Percentiles rank a stretch among this genome's conserved stretches.
phyloP scores from a whole-genome alignment of 257 asterid species.

The Euphrasia confusa region DNA sequence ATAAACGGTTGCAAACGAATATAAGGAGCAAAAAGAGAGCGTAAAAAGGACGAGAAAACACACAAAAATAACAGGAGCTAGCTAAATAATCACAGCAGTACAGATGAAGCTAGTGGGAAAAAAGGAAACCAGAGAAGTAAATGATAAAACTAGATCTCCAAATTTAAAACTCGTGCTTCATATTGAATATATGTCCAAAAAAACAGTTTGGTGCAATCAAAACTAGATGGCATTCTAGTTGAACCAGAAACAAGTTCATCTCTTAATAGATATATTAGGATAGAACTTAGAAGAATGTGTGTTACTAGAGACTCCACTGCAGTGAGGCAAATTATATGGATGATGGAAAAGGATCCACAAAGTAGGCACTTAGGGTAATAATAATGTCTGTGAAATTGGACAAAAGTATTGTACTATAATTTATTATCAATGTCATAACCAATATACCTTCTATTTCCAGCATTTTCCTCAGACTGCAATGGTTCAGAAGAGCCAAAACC shows the following conservation, averaged over 20 bases:
- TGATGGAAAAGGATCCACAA: not conserved
- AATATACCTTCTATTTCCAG: constrained; percentile 42
- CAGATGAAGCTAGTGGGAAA: no score
- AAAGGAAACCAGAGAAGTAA: no score
- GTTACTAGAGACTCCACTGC: not conserved
- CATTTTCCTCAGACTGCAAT: constrained; percentile 31
- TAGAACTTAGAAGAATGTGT: not conserved
- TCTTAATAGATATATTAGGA: not conserved
- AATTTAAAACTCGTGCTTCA: not conserved
- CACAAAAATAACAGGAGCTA: not conserved
- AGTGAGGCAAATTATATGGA: not conserved
- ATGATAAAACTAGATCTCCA: not conserved
- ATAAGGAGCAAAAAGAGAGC: not conserved
- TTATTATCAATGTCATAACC: not conserved
- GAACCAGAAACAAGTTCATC: no score
- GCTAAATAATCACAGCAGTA: no score
- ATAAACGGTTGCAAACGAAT: not conserved
- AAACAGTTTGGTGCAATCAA: not conserved
- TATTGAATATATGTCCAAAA: not conserved
- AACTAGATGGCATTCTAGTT: not conserved
- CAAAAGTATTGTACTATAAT: not conserved
- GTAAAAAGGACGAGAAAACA: not conserved
- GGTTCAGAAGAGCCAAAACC: constrained; percentile 36
- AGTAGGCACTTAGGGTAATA: not conserved
- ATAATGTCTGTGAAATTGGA: not conserved